Evolutionary conservation across 345 rosid species (phyloP).

Genomic region (Pelargonium nanum): DNA sequence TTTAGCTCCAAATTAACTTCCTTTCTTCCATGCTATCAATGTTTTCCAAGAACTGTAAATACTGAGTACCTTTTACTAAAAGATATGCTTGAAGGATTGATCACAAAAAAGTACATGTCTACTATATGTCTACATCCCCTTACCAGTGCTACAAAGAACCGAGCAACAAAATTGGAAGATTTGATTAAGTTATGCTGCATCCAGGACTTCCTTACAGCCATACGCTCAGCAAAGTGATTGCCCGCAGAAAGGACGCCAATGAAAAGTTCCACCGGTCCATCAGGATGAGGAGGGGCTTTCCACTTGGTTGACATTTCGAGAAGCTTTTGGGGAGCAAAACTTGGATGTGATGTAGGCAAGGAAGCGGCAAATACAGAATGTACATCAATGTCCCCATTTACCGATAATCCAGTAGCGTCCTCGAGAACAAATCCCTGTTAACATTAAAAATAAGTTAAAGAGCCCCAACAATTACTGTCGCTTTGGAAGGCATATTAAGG

Average conservation of each 20-base stretch:
- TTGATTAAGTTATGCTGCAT: constrained; percentile 74
- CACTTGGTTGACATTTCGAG: constrained; percentile 70
- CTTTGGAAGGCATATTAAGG: background rate
- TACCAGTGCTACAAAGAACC: constrained; percentile 91
- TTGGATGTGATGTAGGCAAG: constrained; percentile 76
- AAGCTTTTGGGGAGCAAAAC: constrained; percentile 70
- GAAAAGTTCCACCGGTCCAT: constrained; percentile 57
- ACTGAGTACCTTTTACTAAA: background rate
- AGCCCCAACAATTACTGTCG: constrained; percentile 9
- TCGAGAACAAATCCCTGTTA: constrained; percentile 75
- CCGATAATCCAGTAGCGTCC: constrained; percentile 86
- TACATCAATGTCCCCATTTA: constrained; percentile 71
- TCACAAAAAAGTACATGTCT: background rate
- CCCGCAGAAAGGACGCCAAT: constrained; percentile 92
- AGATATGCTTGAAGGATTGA: background rate
- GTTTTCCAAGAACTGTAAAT: background rate
- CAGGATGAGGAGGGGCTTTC: constrained; percentile 63
- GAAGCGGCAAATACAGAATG: constrained; percentile 76
- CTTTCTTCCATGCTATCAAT: constrained; percentile 65
- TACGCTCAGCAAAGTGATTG: constrained; percentile 86
- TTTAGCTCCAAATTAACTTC: constrained; percentile 82
- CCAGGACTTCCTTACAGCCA: constrained; percentile 97
- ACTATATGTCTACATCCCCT: constrained; percentile 7
- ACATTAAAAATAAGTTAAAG: constrained; percentile 1
- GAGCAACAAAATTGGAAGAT: constrained; percentile 79